Percentiles rank a stretch among this genome's conserved stretches.
Evolutionary conservation across 306 rosid species (phyloP).

Genomic region (Hippophae gyantsensis): DNA sequence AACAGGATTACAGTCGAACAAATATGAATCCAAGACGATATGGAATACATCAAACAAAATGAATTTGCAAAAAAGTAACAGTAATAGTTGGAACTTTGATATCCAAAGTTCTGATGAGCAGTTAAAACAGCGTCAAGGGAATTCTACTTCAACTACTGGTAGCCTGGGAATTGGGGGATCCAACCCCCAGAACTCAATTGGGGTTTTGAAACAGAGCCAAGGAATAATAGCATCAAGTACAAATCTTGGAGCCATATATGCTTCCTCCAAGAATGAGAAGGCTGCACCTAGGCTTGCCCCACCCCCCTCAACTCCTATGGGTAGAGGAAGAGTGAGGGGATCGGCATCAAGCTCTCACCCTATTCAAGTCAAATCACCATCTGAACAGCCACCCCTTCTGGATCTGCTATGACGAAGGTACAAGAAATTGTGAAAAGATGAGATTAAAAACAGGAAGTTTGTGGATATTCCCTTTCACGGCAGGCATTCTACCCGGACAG

Average conservation of each 20-base stretch:
- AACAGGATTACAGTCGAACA: slow-evolving; percentile 31
- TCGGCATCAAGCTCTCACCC: slow-evolving; percentile 48
- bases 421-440: slow-evolving; percentile 16
- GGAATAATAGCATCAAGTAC: slow-evolving; percentile 38
- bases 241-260: slow-evolving; percentile 76
- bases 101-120: slow-evolving; percentile 34
- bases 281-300: slow-evolving; percentile 79
- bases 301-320: slow-evolving; percentile 72
- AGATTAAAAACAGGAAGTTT: slow-evolving; percentile 17
- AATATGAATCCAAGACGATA: slow-evolving; percentile 38
- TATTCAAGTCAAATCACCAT: slow-evolving; percentile 39
- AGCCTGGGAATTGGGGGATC: slow-evolving; percentile 31
- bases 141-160: slow-evolving; percentile 22
- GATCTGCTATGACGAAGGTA: slow-evolving; percentile 63
- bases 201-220: slow-evolving; percentile 48
- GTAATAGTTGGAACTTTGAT: slow-evolving; percentile 42
- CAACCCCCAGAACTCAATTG: slow-evolving; percentile 45
- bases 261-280: slow-evolving; percentile 59
- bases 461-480: slow-evolving; percentile 27
- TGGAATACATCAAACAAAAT: slow-evolving; percentile 40
- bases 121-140: slow-evolving; percentile 39
- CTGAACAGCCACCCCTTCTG: slow-evolving; percentile 70
- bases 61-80: slow-evolving; percentile 39
- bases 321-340: slow-evolving; percentile 93
- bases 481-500: slow-evolving; percentile 24